Evolutionary conservation across 371 early-diverging fungal species (phyloP).

Genomic region (Rhizopus arrhizus): DNA sequence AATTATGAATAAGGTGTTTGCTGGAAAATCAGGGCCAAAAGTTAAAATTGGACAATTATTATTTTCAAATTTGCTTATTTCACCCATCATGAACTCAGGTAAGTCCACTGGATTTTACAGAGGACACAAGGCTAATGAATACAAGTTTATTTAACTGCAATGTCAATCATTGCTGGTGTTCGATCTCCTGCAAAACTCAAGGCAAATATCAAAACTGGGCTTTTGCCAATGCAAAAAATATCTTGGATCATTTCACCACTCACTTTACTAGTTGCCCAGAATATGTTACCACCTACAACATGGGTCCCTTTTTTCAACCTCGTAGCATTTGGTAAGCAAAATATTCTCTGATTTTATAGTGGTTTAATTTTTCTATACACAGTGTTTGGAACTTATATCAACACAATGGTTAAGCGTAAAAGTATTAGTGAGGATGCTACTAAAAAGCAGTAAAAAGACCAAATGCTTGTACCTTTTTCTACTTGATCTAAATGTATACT

Average conservation of each 20-base stretch:
- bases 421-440: constrained; percentile 47
- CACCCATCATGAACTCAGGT: constrained; percentile 83
- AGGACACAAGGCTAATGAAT: no score
- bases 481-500: no score
- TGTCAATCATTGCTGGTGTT: constrained; percentile 80
- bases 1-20: constrained; percentile 65
- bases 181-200: constrained; percentile 56
- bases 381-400: constrained; percentile 80
- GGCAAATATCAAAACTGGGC: constrained; percentile 58
- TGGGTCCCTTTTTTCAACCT: constrained; percentile 92
- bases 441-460: constrained; percentile 35
- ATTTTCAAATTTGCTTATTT: constrained; percentile 69
- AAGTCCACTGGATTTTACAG: neutral
- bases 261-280: constrained; percentile 75
- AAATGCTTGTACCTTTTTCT: no score
- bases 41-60: constrained; percentile 66
- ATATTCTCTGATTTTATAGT: constrained; percentile 1
- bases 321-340: constrained; percentile 65
- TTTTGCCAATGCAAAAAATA: constrained; percentile 78
- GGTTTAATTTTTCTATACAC: constrained; percentile 2
- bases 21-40: constrained; percentile 57
- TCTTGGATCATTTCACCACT: constrained; percentile 83
- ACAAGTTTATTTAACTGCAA: constrained; percentile 77
- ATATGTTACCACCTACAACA: constrained; percentile 69
- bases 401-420: constrained; percentile 72